These are phyloP conservation scores for Fusarium clavum DNA, from an alignment of 2,329 filamentous ascomycete species.

Conservation along the genomic window DNA sequence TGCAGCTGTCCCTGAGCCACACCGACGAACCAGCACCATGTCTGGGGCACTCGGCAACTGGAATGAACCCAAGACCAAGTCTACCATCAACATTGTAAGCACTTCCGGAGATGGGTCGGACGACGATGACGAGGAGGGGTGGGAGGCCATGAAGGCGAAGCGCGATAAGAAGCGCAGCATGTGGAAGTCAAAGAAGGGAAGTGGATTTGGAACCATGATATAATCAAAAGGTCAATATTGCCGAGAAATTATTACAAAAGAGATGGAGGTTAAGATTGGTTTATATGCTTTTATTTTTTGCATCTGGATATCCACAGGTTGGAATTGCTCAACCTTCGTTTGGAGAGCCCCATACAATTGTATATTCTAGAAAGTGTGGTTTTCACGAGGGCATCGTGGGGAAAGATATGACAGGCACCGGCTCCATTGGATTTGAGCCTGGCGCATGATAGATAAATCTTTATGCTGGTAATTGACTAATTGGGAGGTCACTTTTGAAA, in stretches of 20 bases:
- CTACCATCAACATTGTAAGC: constrained; percentile 54
- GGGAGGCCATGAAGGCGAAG: constrained; percentile 77
- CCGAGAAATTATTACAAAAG: constrained; percentile 35
- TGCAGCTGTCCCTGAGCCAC: constrained; percentile 45
- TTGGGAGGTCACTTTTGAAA: constrained; percentile 37
- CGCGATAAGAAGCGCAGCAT: constrained; percentile 74
- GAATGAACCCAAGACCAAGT: constrained; percentile 50
- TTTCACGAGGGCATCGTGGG: constrained; percentile 47
- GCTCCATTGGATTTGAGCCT: constrained; percentile 41
- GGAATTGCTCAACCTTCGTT: constrained; percentile 34
- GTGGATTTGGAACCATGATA: constrained; percentile 62
- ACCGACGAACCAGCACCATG: constrained; percentile 52
- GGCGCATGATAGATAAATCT: constrained; percentile 49
- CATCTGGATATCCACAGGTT: constrained; percentile 45
- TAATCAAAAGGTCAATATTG: constrained; percentile 40
- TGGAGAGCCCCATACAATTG: constrained; percentile 40
- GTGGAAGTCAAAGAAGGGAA: constrained; percentile 72
- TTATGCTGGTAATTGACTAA: constrained; percentile 49
- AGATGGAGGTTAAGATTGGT: constrained; percentile 45
- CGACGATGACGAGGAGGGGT: constrained; percentile 75
- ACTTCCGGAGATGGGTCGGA: constrained; percentile 57
- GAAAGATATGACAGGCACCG: constrained; percentile 44
- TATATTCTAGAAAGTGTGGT: constrained; percentile 47
- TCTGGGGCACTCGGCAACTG: constrained; percentile 49
- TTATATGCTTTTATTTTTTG: constrained; percentile 45